These are phyloP conservation scores for Xerocomellus amylosporus DNA, from an alignment of 768 basidiomycete genomes.

Conservation along the genomic window DNA sequence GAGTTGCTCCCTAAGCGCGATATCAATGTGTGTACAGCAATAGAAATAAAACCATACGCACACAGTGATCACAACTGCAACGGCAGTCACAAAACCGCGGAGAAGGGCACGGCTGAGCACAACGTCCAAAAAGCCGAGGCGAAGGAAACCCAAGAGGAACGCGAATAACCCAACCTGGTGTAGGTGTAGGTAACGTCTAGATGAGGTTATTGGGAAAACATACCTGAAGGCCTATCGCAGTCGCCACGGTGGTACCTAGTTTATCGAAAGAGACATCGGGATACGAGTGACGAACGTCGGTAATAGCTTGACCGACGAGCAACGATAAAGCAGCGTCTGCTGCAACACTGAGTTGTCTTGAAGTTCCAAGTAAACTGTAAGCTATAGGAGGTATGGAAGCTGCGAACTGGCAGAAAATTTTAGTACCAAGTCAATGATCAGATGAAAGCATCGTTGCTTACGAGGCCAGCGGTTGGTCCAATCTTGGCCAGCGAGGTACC, in stretches of 20 bases:
- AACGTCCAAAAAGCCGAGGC: conserved; percentile 91
- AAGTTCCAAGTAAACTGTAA: conserved; percentile 89
- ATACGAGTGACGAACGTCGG: conserved; percentile 57
- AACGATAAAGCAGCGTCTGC: conserved; percentile 88
- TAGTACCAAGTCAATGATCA: not conserved
- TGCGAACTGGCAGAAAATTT: conserved; percentile 53
- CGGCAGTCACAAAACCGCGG: conserved; percentile 82
- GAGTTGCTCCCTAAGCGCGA: conserved; percentile 61
- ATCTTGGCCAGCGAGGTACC: conserved; percentile 84
- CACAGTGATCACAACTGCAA: conserved; percentile 85
- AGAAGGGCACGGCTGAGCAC: conserved; percentile 86
- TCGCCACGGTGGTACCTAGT: conserved; percentile 66
- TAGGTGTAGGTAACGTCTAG: not conserved
- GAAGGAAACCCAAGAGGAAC: conserved; percentile 80
- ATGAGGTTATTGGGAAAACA: conserved; percentile 4
- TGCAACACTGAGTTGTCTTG: conserved; percentile 75
- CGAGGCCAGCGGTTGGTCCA: conserved; percentile 81
- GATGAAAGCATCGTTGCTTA: conserved; percentile 35
- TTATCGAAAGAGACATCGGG: conserved; percentile 41
- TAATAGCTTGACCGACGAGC: conserved; percentile 82
- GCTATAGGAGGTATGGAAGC: conserved; percentile 84
- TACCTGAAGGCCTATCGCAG: conserved; percentile 83
- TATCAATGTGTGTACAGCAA: not conserved
- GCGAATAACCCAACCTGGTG: conserved; percentile 78
- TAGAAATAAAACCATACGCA: conserved; percentile 35